These are phyloP conservation scores for Pulveroboletus sp. DNA, from an alignment of 768 basidiomycete genomes.

Conservation along the genomic window DNA sequence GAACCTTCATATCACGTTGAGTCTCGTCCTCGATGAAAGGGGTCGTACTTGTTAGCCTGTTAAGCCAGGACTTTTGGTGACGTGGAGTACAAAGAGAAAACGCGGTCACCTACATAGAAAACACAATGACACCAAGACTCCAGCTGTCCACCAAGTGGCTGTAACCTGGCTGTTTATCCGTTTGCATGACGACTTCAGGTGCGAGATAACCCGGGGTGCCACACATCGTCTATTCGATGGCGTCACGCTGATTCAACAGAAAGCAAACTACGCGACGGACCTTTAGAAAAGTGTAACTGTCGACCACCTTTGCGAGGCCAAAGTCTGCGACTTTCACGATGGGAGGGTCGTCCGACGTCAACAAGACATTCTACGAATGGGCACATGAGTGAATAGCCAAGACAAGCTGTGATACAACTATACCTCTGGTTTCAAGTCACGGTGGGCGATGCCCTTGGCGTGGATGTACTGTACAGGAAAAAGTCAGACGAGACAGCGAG, in stretches of 20 bases:
- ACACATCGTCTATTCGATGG: slow-evolving; percentile 73
- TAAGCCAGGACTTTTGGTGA: background rate
- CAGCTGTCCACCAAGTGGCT: slow-evolving; percentile 91
- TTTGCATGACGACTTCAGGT: slow-evolving; percentile 81
- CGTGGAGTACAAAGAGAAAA: background rate
- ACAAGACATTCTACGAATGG: slow-evolving; percentile 64
- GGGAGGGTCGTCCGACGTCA: slow-evolving; percentile 70
- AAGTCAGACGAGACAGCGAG: slow-evolving; percentile 2
- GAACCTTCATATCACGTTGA: slow-evolving; percentile 55
- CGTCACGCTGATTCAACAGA: background rate
- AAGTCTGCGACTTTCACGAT: slow-evolving; percentile 92
- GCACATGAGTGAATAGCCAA: slow-evolving; percentile 4
- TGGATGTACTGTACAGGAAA: slow-evolving; percentile 55
- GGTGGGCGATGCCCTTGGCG: slow-evolving; percentile 76
- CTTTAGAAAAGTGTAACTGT: slow-evolving; percentile 71
- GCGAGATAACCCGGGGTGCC: slow-evolving; percentile 95
- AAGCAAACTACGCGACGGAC: slow-evolving; percentile 39
- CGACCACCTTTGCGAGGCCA: slow-evolving; percentile 90
- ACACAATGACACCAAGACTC: slow-evolving; percentile 95
- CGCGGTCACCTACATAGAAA: slow-evolving; percentile 66
- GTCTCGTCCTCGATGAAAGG: slow-evolving; percentile 82
- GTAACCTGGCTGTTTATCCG: slow-evolving; percentile 62
- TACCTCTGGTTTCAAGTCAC: slow-evolving; percentile 91
- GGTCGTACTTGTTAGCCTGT: slow-evolving; percentile 70
- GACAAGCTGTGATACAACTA: background rate